These are phyloP conservation scores for Clonostachys sp. DNA, from an alignment of 2,329 filamentous ascomycete species.

Conservation along the genomic window DNA sequence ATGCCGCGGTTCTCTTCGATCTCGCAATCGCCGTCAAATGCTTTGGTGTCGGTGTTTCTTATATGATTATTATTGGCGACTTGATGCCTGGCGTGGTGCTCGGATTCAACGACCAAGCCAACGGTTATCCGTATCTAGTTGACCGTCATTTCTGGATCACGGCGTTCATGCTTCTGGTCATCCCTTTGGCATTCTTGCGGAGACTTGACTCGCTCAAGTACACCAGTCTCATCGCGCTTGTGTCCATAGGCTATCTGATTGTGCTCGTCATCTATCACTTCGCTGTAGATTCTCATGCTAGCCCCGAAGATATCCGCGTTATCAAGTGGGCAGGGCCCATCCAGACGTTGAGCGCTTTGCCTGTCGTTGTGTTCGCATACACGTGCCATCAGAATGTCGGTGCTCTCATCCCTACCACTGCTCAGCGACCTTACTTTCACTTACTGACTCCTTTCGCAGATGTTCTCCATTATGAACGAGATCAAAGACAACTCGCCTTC, in stretches of 20 bases:
- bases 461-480: conserved; percentile 98
- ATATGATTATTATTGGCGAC: conserved; percentile 97
- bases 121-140: conserved; percentile 65
- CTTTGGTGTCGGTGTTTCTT: conserved; percentile 95
- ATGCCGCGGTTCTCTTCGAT: conserved; percentile 92
- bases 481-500: conserved; percentile 76
- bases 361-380: conserved; percentile 98
- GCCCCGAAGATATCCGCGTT: conserved; percentile 70
- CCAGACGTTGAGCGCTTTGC: conserved; percentile 77
- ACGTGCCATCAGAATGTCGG: conserved; percentile 95
- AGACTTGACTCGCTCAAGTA: conserved; percentile 95
- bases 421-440: not conserved
- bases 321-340: conserved; percentile 77
- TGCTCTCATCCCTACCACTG: conserved; percentile 1
- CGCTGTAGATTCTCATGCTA: conserved; percentile 68
- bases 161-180: conserved; percentile 93
- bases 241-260: conserved; percentile 92
- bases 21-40: conserved; percentile 95
- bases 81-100: conserved; percentile 91
- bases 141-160: conserved; percentile 98
- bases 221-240: conserved; percentile 84
- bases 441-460: conserved; percentile 47
- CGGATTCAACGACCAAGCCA: conserved; percentile 67
- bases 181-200: conserved; percentile 87
- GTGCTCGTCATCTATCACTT: conserved; percentile 93